These are phyloP conservation scores for Metarhizium guizhouense DNA, from an alignment of 2,329 filamentous ascomycete genomes.

Conservation along the genomic window DNA sequence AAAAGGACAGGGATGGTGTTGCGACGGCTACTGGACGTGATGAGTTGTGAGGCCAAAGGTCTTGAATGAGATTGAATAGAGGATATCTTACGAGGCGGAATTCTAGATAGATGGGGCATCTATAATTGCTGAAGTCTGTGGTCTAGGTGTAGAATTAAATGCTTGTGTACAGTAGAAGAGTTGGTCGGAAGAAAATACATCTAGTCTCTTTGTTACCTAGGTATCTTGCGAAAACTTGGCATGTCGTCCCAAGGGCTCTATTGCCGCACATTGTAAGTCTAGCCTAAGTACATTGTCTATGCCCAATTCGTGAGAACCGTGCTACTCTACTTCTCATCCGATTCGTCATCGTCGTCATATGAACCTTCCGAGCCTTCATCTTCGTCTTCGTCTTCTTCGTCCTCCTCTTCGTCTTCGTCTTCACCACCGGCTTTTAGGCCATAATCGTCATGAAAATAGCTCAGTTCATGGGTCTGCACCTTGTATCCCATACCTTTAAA, in stretches of 20 bases:
- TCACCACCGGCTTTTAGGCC: slow-evolving; percentile 64
- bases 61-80: neutral
- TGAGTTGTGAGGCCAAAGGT: slow-evolving; percentile 38
- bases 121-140: neutral
- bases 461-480: slow-evolving; percentile 62
- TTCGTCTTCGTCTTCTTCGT: slow-evolving; percentile 31
- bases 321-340: neutral
- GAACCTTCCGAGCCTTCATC: slow-evolving; percentile 19
- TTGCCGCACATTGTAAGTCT: neutral
- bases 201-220: neutral
- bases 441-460: slow-evolving; percentile 83
- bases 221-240: neutral
- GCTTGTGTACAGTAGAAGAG: neutral
- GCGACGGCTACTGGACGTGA: slow-evolving; percentile 69
- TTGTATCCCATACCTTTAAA: slow-evolving; percentile 72
- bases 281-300: neutral
- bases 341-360: slow-evolving; percentile 9
- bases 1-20: slow-evolving; percentile 34
- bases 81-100: neutral
- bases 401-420: slow-evolving; percentile 41
- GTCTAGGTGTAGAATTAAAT: neutral
- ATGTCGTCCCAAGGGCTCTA: neutral
- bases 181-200: neutral
- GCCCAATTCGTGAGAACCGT: neutral
- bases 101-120: neutral